Evolutionary conservation across 1,139 yeast genomes (phyloP), one percentile per base, ranked within the genome.

Genomic region (Taphrina populina): DNA sequence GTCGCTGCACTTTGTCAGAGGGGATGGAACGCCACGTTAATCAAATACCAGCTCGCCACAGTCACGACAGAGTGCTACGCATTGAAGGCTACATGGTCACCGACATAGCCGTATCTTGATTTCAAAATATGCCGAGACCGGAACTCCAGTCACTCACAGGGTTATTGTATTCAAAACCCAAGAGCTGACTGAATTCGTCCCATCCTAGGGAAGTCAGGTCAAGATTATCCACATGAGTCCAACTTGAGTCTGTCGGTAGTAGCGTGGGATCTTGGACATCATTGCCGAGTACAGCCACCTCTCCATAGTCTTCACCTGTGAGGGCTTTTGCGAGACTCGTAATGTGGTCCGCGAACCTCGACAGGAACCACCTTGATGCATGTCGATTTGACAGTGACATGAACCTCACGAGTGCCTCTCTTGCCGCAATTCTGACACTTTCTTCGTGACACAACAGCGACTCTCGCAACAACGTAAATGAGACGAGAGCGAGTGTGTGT

Each of bases 111-210:
- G n/a, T n/a, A n/a, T n/a, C 8, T 27, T 27, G 30, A 27, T 27
- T 8, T 8, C 11, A 27, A 27, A 27, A 11, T 11, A 27, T 27
- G n/a, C n/a, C n/a, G n/a, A n/a, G n/a, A n/a, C n/a, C n/a, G n/a
- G n/a, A n/a, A n/a, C 17, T n/a, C 43, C 43, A 37, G 17, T 23
- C 43, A 29, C 29, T 29, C 15, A 37, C 7, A 5, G 24, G 30
- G 19, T 29, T 37, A 21, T 19, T 15, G 4, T 27, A 23, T 10
- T 37, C 43, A n/a, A 43, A 11, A 29, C 47, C 47, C n/a, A 43
- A n/a, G 29, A 43, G 11, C 29, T 43, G 47, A 4, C 47, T 30
- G 19, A 43, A 30, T 23, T 43, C 7, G 19, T 43, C 47, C 47
- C 47, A 43, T 13, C 32, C 47, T 13, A 23, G 20, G 4, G 26